Evolutionary conservation across 306 rosid species (phyloP), one percentile per base, ranked within the genome.

Genomic region (Quercus mongolica): DNA sequence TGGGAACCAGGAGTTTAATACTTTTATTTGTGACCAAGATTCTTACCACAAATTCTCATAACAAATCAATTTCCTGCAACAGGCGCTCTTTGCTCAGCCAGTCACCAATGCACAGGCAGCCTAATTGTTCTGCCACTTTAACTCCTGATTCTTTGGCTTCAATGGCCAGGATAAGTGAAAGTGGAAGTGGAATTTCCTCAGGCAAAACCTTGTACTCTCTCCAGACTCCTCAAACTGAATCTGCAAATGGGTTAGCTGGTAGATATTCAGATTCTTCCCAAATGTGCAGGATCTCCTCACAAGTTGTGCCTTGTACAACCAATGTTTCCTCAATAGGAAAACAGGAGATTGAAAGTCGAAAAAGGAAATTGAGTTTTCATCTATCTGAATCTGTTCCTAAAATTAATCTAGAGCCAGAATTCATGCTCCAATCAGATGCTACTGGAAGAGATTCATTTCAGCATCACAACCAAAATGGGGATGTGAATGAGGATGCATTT

Each of bases 71-170:
- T 73, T 61, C 76, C 46, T 82, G 5, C 23, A 35, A 85, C 97
- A 94, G 99, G 90, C 97, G 90, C 83, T 94, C 99, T 58, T 85
- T 94, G 95, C 97, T 94, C 71, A 94, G 91, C 79, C 99, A 92
- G 90, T 84, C 97, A 54, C 97, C 94, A 6, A 72, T 74, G 44
- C 86, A 59, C 26, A 85, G 82, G 79, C 81, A 78, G 78, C 76
- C 63, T 26, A 74, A 78, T 0, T 74, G 71, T 76, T 81, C 88
- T 19, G 73, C 86, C 49, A 67, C 82, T 49, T 63, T 77, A 54
- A 87, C 87, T 68, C 91, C 99, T 51, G 82, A 83, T 77, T 62
- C 73, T 56, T 71, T 71, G 76, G 80, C 87, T 8, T 71, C 82
- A 28, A 65, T 83, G 70, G 74, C 78, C 33, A 85, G 73, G 70